phyloP scores from a whole-genome alignment of 2,329 filamentous ascomycete species.

The Chrysoporthe puriensis region DNA sequence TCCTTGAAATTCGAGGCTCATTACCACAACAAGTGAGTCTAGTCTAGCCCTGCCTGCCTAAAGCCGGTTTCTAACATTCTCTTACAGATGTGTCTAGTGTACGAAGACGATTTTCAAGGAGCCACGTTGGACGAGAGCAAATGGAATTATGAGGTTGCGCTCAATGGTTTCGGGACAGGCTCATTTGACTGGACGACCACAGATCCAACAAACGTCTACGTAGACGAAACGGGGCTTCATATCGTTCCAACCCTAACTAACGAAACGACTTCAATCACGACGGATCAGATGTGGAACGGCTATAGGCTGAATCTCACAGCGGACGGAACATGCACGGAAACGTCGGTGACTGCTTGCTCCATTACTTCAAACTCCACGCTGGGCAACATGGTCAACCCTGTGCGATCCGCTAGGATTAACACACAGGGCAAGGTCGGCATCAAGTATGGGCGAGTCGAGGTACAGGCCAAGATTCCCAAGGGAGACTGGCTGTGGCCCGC shows the following conservation, averaged over 20 bases:
- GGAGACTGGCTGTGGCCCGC: slow-evolving; percentile 60
- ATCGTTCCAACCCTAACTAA: slow-evolving; percentile 58
- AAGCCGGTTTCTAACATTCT: slow-evolving; percentile 3
- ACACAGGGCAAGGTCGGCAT: slow-evolving; percentile 52
- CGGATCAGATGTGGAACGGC: slow-evolving; percentile 43
- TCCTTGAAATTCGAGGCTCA: slow-evolving; percentile 34
- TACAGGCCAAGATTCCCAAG: slow-evolving; percentile 54
- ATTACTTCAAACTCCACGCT: slow-evolving; percentile 47
- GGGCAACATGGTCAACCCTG: slow-evolving; percentile 52
- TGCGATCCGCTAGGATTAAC: slow-evolving; percentile 52
- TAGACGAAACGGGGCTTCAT: slow-evolving; percentile 53
- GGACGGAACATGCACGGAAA: slow-evolving; percentile 47
- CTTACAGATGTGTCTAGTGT: slow-evolving; percentile 47
- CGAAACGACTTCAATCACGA: slow-evolving; percentile 43
- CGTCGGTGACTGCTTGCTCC: slow-evolving; percentile 40
- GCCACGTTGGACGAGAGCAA: slow-evolving; percentile 21
- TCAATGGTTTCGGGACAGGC: slow-evolving; percentile 51
- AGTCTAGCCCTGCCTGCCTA: not conserved
- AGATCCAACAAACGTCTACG: slow-evolving; percentile 51
- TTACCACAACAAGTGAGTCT: slow-evolving; percentile 31
- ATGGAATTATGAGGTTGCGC: slow-evolving; percentile 27
- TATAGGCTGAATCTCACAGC: slow-evolving; percentile 50
- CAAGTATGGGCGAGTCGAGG: slow-evolving; percentile 55
- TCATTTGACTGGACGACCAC: slow-evolving; percentile 59
- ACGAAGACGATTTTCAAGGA: slow-evolving; percentile 51